Evolutionary conservation across 495 filamentous ascomycete species (phyloP), one percentile per base, ranked within the genome.

Genomic region (Aspergillus heteromorphus): DNA sequence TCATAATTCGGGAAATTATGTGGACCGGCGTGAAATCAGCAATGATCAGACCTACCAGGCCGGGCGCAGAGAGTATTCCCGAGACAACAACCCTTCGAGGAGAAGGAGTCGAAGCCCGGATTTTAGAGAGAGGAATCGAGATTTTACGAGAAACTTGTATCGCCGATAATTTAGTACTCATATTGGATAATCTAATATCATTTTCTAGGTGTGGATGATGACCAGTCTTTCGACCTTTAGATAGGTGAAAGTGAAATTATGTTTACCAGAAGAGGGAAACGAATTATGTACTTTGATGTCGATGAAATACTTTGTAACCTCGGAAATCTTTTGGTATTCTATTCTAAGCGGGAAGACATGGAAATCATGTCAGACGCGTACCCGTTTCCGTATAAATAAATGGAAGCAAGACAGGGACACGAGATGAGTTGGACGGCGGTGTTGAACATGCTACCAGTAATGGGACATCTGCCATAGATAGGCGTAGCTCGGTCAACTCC

Each of bases 41-140:
- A 20, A 53, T 40, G 61, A 62, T 10, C 45, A 54, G 31, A 31
- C 57, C 7, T 47, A 51, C 21, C 57, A 58, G 29, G 30, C 18
- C 6, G 61, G 52, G 49, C 61, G 69, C 20, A 63, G 62, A 41
- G 72, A 73, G 53, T 63, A 68, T 48, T 57, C 64, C 2, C 65
- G 69, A 18, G 73, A 74, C 8, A 63, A 62, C 47, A 63, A 62
- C 47, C 6, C 49, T n/a, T 45, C 65, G 4, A 57, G 72, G 48
- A 59, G 72, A 49, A 63, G 74, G 51, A 77, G 74, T 36, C 70
- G 69, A 18, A 77, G 73, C 50, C 74, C 74, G 13, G 45, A 40
- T 14, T 59, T 51, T 14, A 65, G 63, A 52, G 70, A 75, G 13
- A 54, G 58, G 20, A 34, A 36, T 42, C 57, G 61, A 49, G 58